These are phyloP conservation scores for Scleroderma citrinum DNA, from an alignment of 768 basidiomycete genomes.

Conservation along the genomic window DNA sequence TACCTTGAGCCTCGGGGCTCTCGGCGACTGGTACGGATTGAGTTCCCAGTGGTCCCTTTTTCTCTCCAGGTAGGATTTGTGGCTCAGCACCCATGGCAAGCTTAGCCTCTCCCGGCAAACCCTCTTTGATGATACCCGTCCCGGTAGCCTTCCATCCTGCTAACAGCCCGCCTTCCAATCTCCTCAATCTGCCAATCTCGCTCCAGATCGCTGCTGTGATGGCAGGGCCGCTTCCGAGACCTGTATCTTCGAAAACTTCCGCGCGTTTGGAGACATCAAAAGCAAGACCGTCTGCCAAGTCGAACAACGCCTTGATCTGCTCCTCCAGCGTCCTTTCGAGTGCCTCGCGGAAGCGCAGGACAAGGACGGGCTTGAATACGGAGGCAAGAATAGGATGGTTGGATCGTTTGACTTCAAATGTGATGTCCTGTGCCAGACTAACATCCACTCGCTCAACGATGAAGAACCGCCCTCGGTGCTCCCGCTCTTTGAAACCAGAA, in stretches of 20 bases:
- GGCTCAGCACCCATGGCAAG: constrained; percentile 72
- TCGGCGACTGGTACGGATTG: constrained; percentile 34
- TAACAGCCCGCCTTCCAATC: constrained; percentile 29
- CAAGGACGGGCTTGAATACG: constrained; percentile 58
- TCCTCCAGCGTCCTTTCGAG: constrained; percentile 53
- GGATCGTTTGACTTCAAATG: constrained; percentile 48
- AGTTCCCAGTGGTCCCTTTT: constrained; percentile 60
- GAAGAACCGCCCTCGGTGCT: constrained; percentile 44
- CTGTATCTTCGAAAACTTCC: constrained; percentile 62
- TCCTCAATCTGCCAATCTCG: constrained; percentile 55
- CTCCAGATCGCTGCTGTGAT: constrained; percentile 63
- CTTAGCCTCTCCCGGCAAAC: constrained; percentile 24
- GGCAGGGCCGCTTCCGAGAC: constrained; percentile 42
- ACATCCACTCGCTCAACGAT: constrained; percentile 51
- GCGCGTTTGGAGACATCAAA: constrained; percentile 54
- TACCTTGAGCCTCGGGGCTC: constrained; percentile 3
- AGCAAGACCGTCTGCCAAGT: constrained; percentile 49
- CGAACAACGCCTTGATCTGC: constrained; percentile 46
- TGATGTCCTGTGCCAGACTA: constrained; percentile 50
- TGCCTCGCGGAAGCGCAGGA: constrained; percentile 51
- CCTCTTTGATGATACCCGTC: constrained; percentile 56
- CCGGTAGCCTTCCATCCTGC: constrained; percentile 52
- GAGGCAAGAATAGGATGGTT: constrained; percentile 60
- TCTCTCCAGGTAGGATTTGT: constrained; percentile 62
- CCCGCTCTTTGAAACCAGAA: constrained; percentile 39